Evolutionary conservation across 2,329 filamentous ascomycete species (phyloP).

Genomic region (Biscogniauxia sp.): DNA sequence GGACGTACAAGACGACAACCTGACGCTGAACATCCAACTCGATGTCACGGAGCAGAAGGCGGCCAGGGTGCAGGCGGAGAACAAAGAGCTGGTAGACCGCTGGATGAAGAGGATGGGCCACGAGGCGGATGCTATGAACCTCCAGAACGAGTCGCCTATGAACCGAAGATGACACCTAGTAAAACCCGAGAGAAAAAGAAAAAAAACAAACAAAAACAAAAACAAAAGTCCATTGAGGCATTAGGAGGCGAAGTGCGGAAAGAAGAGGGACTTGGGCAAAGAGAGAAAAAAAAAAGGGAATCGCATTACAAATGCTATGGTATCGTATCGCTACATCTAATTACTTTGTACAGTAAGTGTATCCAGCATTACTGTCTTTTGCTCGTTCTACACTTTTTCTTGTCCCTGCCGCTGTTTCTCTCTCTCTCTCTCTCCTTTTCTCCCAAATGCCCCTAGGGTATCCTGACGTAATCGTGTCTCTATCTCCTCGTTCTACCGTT

Average conservation of each 20-base stretch:
- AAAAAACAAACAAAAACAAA: background rate
- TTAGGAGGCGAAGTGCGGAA: background rate
- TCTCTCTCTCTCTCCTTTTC: background rate
- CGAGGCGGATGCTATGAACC: slow-evolving; percentile 87
- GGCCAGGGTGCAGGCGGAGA: slow-evolving; percentile 74
- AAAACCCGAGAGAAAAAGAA: background rate
- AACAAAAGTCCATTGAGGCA: too few species aligned
- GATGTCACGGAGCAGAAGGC: slow-evolving; percentile 78
- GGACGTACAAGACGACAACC: slow-evolving; percentile 90
- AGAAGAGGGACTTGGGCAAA: background rate
- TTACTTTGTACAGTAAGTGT: slow-evolving; percentile 28
- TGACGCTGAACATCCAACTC: slow-evolving; percentile 81
- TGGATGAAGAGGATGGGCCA: slow-evolving; percentile 88
- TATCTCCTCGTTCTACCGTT: slow-evolving; percentile 6
- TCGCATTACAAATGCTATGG: slow-evolving; percentile 20
- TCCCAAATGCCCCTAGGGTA: background rate
- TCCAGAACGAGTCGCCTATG: slow-evolving; percentile 49
- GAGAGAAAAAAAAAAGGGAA: background rate
- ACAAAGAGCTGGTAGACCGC: slow-evolving; percentile 81
- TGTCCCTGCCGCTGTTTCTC: background rate
- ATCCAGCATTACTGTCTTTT: slow-evolving; percentile 9
- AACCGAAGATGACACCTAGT: slow-evolving; percentile 23
- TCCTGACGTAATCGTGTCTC: background rate
- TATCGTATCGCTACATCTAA: slow-evolving; percentile 23
- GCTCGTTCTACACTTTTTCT: background rate